Percentiles rank a stretch among this genome's conserved stretches.
phyloP scores from a whole-genome alignment of 148 eudicot species.

The Pharnaceum exiguum region DNA sequence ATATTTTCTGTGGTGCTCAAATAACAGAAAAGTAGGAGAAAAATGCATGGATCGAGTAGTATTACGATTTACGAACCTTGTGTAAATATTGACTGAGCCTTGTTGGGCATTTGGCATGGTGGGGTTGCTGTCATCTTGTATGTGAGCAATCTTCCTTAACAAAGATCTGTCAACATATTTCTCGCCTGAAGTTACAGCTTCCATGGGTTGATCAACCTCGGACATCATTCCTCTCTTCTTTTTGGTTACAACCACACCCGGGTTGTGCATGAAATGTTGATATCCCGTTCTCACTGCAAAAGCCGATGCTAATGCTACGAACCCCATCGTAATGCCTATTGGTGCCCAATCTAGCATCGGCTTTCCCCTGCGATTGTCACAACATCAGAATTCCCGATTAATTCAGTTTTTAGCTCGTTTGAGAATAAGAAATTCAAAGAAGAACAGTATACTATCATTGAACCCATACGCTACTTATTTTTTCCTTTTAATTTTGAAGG shows the following conservation, averaged over 20 bases:
- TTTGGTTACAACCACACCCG: constrained; percentile 24
- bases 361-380: constrained; percentile 8
- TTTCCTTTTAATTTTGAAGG: no score
- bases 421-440: no score
- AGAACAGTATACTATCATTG: no score
- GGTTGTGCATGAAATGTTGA: constrained; percentile 29
- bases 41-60: no score
- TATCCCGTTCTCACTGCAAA: constrained; percentile 25
- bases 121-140: constrained; percentile 18
- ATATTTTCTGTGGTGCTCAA: no score
- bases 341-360: constrained; percentile 20
- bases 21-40: no score
- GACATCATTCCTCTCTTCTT: constrained; percentile 21
- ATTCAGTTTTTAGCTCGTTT: no score
- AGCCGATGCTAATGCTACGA: constrained; percentile 14
- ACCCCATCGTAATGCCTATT: constrained; percentile 20
- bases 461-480: no score
- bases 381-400: no score
- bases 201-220: constrained; percentile 26
- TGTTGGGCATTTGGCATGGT: constrained; percentile 14
- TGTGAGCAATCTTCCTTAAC: constrained; percentile 34
- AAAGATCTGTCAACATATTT: constrained; percentile 30
- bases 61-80: constrained; percentile 27
- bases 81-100: constrained; percentile 21
- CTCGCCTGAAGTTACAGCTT: constrained; percentile 16